Base-by-base conservation (phyloP, 768 basidiomycete species). In the Udeniomyces megalosporus region DNA sequence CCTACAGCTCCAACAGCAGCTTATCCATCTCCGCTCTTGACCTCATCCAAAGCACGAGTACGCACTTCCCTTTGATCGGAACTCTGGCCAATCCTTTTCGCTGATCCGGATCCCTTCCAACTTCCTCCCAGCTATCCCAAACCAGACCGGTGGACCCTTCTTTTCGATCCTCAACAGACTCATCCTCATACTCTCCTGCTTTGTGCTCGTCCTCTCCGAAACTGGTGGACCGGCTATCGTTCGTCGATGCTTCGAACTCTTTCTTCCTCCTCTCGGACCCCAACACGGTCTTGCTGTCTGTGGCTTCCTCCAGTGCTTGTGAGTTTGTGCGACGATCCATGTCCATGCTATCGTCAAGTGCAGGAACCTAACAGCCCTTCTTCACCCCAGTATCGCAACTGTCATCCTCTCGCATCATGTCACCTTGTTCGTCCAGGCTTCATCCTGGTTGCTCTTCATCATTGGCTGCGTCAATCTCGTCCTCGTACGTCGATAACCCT, bases 371-470 rank as follows among this genome's bases (percentile, higher is more conserved):
- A 31, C 2, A 8, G 3, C 32, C 24, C 10, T 44, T 47, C n/a
- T 22, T 22, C 51, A n/a, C 44, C 22, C 11, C 59, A 73, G 72
- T 42, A 86, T 76, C 80, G 77, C 76, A 29, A 77, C 78, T 12
- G 74, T 77, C n/a, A 76, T 80, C 53, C 75, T 81, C 48, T 78
- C 78, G 32, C 78, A 79, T 66, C 78, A 83, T 72, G 87, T 90
- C 62, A 83, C 88, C 69, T 82, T 81, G 64, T 92, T 93, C 77
- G 82, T 88, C 24, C 86, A 92, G 70, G 89, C 89, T 66, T 79
- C 88, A 4, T 88, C 85, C 51, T 92, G 92, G 78, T 84, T 93
- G 77, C 80, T 93, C 65, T 93, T 93, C 77, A 80, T 88, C 56
- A 70, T 93, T 62, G 90, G 89, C n/a, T 89, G 87, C 74, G 74